These are phyloP conservation scores for Tricholoma sp. DNA, from an alignment of 768 basidiomycete genomes.

Conservation along the genomic window DNA sequence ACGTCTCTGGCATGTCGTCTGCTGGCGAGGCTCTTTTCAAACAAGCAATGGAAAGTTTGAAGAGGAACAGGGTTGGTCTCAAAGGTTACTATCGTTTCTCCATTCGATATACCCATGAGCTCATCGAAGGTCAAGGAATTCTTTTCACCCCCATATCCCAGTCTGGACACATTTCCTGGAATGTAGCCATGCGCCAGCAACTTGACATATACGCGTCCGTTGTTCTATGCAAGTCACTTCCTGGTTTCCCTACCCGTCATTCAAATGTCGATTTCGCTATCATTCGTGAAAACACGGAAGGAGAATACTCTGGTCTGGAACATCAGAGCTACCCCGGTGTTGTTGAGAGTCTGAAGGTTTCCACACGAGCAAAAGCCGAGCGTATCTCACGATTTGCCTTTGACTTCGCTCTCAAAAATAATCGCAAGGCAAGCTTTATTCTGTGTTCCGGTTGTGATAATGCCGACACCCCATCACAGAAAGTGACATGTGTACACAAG, in stretches of 20 bases:
- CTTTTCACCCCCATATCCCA: conserved; percentile 98
- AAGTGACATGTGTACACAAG: conserved; percentile 99
- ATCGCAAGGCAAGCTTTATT: conserved; percentile 69
- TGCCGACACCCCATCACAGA: conserved; percentile 41
- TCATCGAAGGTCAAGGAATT: conserved; percentile 57
- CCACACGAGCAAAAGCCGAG: conserved; percentile 91
- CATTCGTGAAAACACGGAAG: conserved; percentile 99
- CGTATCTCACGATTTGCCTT: conserved; percentile 97
- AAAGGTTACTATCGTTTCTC: conserved; percentile 62
- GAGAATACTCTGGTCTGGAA: conserved; percentile 98
- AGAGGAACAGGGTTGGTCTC: conserved; percentile 95
- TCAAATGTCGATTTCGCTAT: conserved; percentile 97
- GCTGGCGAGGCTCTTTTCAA: conserved; percentile 94
- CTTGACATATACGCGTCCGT: conserved; percentile 99
- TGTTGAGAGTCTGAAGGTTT: conserved; percentile 96
- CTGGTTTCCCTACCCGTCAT: conserved; percentile 94
- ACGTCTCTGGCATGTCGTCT: conserved; percentile 94
- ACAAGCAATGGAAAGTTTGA: conserved; percentile 96
- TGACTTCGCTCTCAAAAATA: conserved; percentile 98
- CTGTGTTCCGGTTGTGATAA: not conserved
- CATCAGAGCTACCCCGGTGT: conserved; percentile 98
- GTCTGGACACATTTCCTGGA: conserved; percentile 98
- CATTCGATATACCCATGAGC: not conserved
- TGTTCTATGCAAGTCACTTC: conserved; percentile 96
- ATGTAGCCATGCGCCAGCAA: conserved; percentile 99